These are phyloP conservation scores for Aristolochia fimbriata DNA, from an alignment of 164 flowering plant genomes.

Conservation along the genomic window DNA sequence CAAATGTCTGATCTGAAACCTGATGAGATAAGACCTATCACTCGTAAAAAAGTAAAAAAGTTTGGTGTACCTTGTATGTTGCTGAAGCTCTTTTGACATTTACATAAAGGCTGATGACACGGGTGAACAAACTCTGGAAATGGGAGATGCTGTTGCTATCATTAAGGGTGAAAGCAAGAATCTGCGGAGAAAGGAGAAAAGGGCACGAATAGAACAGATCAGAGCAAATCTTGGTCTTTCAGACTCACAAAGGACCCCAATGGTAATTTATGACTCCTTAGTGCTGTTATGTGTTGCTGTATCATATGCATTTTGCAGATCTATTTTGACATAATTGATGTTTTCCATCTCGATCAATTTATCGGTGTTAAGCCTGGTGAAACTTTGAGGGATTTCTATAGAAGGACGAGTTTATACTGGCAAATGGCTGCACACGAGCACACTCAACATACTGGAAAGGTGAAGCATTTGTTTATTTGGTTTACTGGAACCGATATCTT, in stretches of 20 bases:
- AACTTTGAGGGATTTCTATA: slow-evolving; percentile 80
- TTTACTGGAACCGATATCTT: background rate
- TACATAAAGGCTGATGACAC: slow-evolving; percentile 26
- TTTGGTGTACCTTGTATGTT: no score
- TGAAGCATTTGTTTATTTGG: slow-evolving; percentile 13
- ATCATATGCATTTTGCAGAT: background rate
- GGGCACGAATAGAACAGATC: slow-evolving; percentile 87
- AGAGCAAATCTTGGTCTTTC: slow-evolving; percentile 97
- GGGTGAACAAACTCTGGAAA: slow-evolving; percentile 27
- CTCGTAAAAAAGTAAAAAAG: no score
- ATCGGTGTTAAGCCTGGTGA: slow-evolving; percentile 77
- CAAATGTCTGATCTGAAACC: no score
- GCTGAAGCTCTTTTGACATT: no score
- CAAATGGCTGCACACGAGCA: slow-evolving; percentile 99
- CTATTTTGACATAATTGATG: slow-evolving; percentile 1
- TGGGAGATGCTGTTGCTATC: slow-evolving; percentile 83
- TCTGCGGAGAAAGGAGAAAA: slow-evolving; percentile 85
- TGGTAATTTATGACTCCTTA: slow-evolving; percentile 31
- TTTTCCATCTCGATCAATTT: background rate
- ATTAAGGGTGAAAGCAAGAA: slow-evolving; percentile 71
- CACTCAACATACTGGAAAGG: slow-evolving; percentile 98
- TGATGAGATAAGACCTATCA: no score
- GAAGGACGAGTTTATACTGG: slow-evolving; percentile 82
- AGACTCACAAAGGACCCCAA: slow-evolving; percentile 92
- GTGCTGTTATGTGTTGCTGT: background rate